Percentiles rank a stretch among this genome's conserved stretches.
phyloP scores from a whole-genome alignment of 1,284 basidiomycete genomes.

The Wallemia ichthyophaga region DNA sequence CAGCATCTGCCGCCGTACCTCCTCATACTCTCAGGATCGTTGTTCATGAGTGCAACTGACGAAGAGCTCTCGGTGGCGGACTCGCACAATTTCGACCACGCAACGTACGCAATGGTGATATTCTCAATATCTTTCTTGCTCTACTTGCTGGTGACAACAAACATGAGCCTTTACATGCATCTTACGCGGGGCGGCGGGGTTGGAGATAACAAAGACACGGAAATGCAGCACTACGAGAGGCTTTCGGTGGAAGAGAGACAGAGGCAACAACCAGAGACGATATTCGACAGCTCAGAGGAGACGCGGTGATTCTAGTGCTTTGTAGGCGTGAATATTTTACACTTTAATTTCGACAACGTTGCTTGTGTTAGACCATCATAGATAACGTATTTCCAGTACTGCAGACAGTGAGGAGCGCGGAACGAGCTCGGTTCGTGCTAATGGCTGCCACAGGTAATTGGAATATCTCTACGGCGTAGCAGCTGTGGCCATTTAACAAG shows the following conservation, averaged over 20 bases:
- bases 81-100: conserved; percentile 47
- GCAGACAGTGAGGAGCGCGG: background rate
- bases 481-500: background rate
- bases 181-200: background rate
- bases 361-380: background rate
- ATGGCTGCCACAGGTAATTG: background rate
- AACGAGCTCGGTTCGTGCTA: background rate
- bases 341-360: background rate
- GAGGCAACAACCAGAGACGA: background rate
- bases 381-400: background rate
- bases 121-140: conserved; percentile 31
- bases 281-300: background rate
- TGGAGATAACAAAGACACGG: background rate
- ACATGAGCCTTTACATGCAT: conserved; percentile 24
- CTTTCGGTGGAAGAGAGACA: background rate
- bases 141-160: conserved; percentile 33
- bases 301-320: too few relatives aligned
- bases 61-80: conserved; percentile 46
- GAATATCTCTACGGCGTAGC: background rate
- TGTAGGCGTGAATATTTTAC: too few relatives aligned
- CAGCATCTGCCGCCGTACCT: conserved; percentile 63
- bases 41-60: conserved; percentile 75
- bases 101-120: conserved; percentile 56
- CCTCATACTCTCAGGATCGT: conserved; percentile 20
- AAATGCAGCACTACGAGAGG: background rate